Conservation (phyloP, 805 yeast species). For the Candida broadrunensis region DNA sequence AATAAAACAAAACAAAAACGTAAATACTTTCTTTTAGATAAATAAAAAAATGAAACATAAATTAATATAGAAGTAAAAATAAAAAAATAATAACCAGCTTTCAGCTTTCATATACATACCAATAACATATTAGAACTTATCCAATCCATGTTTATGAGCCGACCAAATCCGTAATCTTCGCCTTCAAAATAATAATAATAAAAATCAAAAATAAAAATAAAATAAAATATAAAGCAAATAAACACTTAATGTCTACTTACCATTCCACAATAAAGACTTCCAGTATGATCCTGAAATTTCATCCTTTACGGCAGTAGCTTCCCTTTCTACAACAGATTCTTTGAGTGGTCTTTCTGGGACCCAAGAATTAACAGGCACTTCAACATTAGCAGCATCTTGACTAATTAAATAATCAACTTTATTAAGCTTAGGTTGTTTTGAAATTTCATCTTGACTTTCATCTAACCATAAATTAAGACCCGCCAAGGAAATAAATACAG, state of each 20-base stretch:
- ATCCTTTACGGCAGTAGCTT: not conserved
- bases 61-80: no score
- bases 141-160: no score
- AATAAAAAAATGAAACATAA: no score
- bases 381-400: not conserved
- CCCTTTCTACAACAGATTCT: not conserved
- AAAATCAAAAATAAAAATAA: not conserved
- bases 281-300: not conserved
- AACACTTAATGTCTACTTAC: not conserved
- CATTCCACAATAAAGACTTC: not conserved
- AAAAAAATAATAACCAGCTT: no score
- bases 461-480: conserved; percentile 18
- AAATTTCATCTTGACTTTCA: conserved; percentile 1
- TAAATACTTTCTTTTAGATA: no score
- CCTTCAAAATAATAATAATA: no score
- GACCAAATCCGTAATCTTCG: no score
- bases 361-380: not conserved
- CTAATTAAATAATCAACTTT: not conserved
- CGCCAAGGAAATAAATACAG: conserved; percentile 17
- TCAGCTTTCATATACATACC: no score
- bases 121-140: no score
- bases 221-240: not conserved
- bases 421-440: not conserved
- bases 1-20: no score
- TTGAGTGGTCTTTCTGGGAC: not conserved